Percentiles rank a stretch among this genome's conserved stretches.
Evolutionary conservation across 2,329 filamentous ascomycete species (phyloP).

Genomic region (Ilyonectria robusta): DNA sequence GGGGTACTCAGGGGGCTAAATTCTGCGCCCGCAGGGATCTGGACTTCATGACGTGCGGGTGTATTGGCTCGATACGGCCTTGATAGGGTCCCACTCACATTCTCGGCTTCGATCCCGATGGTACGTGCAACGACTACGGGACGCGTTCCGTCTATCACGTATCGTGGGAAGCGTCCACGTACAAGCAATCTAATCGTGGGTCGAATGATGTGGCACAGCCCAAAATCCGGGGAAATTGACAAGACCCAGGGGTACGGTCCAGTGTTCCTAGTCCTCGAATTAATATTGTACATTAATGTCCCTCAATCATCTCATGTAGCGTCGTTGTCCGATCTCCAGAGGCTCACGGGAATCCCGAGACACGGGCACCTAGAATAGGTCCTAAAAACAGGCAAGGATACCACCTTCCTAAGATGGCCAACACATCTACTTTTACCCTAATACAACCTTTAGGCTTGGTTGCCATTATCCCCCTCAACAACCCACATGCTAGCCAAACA

Average conservation of each 20-base stretch:
- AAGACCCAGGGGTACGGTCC: neutral
- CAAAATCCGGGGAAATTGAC: neutral
- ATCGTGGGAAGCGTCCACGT: neutral
- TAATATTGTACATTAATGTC: neutral
- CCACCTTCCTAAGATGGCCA: neutral
- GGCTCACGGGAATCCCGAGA: neutral
- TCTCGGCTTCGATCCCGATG: neutral
- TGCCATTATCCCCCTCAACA: neutral
- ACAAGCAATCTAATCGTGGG: neutral
- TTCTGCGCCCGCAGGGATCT: neutral
- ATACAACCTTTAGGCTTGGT: no score
- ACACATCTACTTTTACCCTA: no score
- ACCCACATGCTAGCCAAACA: constrained; percentile 7
- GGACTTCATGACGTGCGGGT: neutral
- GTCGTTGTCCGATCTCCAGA: neutral
- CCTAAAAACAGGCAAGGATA: neutral
- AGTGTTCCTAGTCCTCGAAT: neutral
- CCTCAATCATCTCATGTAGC: neutral
- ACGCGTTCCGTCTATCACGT: neutral
- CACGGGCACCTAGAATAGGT: neutral
- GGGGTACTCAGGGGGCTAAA: constrained; percentile 2
- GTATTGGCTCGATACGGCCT: neutral
- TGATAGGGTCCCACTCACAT: neutral
- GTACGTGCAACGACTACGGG: neutral
- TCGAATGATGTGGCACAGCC: no score